phyloP scores from a whole-genome alignment of 805 yeast species.

The Saccharomycopsis sp. region DNA sequence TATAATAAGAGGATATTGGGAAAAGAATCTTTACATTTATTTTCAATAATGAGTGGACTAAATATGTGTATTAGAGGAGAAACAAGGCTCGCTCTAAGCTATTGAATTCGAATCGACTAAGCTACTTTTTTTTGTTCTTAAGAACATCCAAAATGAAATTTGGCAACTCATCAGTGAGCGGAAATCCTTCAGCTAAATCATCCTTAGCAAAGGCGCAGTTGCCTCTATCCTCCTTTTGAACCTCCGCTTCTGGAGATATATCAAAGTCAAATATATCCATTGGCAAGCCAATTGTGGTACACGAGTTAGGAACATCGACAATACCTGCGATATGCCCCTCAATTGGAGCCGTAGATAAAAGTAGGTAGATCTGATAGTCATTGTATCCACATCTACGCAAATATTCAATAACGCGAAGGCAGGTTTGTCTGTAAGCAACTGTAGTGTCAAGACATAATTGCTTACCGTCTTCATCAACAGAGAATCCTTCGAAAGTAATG shows the following conservation, averaged over 20 bases:
- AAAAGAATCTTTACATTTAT: too few relatives aligned
- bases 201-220: constrained; percentile 34
- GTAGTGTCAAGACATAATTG: constrained; percentile 42
- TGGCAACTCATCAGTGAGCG: constrained; percentile 21
- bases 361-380: constrained; percentile 43
- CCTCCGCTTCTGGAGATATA: constrained; percentile 34
- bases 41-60: too few relatives aligned
- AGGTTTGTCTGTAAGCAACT: constrained; percentile 45
- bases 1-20: too few relatives aligned
- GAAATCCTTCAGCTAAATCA: constrained; percentile 19
- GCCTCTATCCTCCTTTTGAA: constrained; percentile 29
- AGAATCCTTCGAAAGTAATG: constrained; percentile 46
- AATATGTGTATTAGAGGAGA: too few relatives aligned
- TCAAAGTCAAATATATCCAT: constrained; percentile 48
- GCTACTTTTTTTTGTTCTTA: not conserved
- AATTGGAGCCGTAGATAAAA: constrained; percentile 42
- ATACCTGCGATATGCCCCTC: constrained; percentile 48
- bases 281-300: constrained; percentile 45
- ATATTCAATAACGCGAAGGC: constrained; percentile 43
- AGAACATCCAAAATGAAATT: constrained; percentile 17
- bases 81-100: too few relatives aligned
- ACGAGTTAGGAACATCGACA: constrained; percentile 47
- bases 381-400: constrained; percentile 43
- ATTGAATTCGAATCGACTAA: too few relatives aligned
- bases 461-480: constrained; percentile 42